A percentile compares a stretch with the other conserved stretches of the same genome.
These are phyloP conservation scores for Rhipidocladum racemiflorum DNA, from an alignment of 176 grass and related monocot genomes.

Conservation along the genomic window DNA sequence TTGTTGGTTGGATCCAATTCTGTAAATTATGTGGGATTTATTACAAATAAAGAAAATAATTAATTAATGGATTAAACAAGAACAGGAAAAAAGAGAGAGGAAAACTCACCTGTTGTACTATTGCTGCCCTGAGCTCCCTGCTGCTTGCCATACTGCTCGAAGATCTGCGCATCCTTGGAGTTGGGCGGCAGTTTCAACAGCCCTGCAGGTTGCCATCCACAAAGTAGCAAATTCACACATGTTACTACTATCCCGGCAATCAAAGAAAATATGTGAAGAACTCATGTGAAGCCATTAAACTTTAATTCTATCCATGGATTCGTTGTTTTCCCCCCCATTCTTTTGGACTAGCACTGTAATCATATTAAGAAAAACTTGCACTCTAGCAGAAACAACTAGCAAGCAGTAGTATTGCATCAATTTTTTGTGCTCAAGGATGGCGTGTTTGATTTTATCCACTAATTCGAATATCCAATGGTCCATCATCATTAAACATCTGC, in stretches of 20 bases:
- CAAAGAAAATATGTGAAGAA: neutral
- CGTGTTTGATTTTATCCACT: neutral
- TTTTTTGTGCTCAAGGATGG: neutral
- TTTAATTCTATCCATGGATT: neutral
- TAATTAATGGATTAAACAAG: neutral
- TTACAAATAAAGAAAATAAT: neutral
- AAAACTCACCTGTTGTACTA: neutral
- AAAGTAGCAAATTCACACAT: neutral
- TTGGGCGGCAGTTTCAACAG: slow-evolving; percentile 46
- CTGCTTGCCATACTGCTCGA: slow-evolving; percentile 46
- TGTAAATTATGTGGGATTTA: neutral
- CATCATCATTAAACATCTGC: neutral
- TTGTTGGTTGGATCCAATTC: neutral
- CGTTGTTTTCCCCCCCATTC: neutral
- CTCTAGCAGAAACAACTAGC: neutral
- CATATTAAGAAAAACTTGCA: neutral
- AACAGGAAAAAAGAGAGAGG: neutral
- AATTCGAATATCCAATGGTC: neutral
- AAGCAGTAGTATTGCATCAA: neutral
- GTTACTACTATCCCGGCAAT: neutral
- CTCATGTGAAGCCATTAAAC: neutral
- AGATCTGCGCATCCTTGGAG: slow-evolving; percentile 54
- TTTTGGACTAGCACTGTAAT: neutral
- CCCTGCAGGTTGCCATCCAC: slow-evolving; percentile 27
- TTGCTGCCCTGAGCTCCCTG: neutral